A percentile compares a stretch with the other conserved stretches of the same genome.
These are phyloP conservation scores for Wilhelminamyces savonicus DNA, from an alignment of 805 yeast species.

Conservation along the genomic window DNA sequence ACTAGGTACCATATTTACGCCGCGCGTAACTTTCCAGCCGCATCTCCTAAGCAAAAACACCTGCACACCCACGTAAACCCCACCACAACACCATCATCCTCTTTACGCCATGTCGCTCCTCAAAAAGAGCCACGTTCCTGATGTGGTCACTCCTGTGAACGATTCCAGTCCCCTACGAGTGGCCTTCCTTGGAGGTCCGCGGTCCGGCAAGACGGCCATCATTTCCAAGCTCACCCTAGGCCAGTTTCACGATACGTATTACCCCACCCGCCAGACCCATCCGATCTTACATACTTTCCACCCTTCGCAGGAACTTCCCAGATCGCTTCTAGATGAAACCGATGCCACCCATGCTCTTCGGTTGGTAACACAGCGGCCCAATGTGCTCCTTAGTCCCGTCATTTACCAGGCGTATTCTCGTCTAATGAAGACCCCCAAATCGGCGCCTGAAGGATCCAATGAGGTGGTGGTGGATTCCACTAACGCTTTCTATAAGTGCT, in stretches of 20 bases:
- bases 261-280: constrained; percentile 62
- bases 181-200: constrained; percentile 55
- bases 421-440: not conserved
- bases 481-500: constrained; percentile 16
- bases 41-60: too few relatives aligned
- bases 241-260: constrained; percentile 59
- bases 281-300: constrained; percentile 52
- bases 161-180: constrained; percentile 42
- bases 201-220: constrained; percentile 56
- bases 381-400: constrained; percentile 24
- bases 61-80: too few relatives aligned
- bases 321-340: constrained; percentile 18
- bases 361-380: constrained; percentile 4
- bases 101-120: too few relatives aligned
- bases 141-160: constrained; percentile 8
- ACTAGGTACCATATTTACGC: too few relatives aligned
- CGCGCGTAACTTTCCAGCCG: too few relatives aligned
- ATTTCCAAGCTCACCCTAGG: constrained; percentile 44
- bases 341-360: constrained; percentile 8
- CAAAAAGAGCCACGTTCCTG: too few relatives aligned
- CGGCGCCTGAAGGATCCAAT: not conserved
- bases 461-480: constrained; percentile 7
- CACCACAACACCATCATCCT: too few relatives aligned
- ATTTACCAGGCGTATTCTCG: constrained; percentile 15
- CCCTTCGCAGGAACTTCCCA: constrained; percentile 24